Evolutionary conservation across 1,139 yeast genomes (phyloP).

Genomic region (Debaryomyces fabryi): DNA sequence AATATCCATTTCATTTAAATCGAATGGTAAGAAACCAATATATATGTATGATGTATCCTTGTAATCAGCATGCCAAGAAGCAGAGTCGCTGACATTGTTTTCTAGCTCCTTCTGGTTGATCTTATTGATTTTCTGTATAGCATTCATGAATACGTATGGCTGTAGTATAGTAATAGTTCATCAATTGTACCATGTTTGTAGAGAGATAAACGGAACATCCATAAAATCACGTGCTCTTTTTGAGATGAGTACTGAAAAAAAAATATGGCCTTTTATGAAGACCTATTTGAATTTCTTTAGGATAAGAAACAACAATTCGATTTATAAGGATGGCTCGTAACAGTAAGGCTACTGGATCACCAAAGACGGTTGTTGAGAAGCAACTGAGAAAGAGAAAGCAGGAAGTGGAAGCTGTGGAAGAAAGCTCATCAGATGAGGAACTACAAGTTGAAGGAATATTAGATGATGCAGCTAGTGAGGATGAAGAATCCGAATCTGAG

Average conservation of each 20-base stretch:
- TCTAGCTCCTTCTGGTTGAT: slow-evolving; percentile 72
- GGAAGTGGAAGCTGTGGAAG: slow-evolving; percentile 22
- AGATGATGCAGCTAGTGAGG: slow-evolving; percentile 27
- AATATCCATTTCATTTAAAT: slow-evolving; percentile 73
- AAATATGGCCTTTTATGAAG: slow-evolving; percentile 1
- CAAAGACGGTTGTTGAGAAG: slow-evolving; percentile 6
- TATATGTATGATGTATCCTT: slow-evolving; percentile 59
- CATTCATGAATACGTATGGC: slow-evolving; percentile 32
- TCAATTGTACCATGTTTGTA: not conserved
- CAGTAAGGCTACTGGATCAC: slow-evolving; percentile 4
- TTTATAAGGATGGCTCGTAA: slow-evolving; percentile 16
- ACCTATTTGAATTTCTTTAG: not conserved
- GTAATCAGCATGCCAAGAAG: slow-evolving; percentile 91
- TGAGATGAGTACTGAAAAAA: slow-evolving; percentile 10
- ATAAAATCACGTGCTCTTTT: slow-evolving; percentile 5
- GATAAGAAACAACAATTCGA: slow-evolving; percentile 1
- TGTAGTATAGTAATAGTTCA: not conserved
- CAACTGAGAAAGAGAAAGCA: slow-evolving; percentile 22
- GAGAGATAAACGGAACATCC: slow-evolving; percentile 2
- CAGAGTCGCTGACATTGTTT: slow-evolving; percentile 56
- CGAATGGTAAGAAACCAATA: slow-evolving; percentile 72
- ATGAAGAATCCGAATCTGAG: slow-evolving; percentile 19
- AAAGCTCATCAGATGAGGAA: slow-evolving; percentile 25
- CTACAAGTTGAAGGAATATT: slow-evolving; percentile 32
- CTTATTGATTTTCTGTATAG: slow-evolving; percentile 53